A percentile compares a stretch with the other conserved stretches of the same genome.
These are phyloP conservation scores for Geosmithia putterillii DNA, from an alignment of 2,329 filamentous ascomycete species.

Conservation along the genomic window DNA sequence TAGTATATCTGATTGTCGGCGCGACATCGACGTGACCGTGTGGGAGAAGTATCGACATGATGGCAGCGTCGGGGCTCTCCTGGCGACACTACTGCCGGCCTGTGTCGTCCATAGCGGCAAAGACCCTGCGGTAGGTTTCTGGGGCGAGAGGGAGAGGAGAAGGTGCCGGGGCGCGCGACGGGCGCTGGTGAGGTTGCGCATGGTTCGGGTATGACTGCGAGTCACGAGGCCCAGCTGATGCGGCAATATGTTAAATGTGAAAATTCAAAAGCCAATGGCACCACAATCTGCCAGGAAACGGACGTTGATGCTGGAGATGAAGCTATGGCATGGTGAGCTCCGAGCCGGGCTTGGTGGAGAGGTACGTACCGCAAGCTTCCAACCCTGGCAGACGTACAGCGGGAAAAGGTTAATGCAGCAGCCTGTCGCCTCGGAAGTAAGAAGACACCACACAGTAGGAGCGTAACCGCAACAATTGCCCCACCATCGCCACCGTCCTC, in stretches of 20 bases:
- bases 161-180: background rate
- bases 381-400: too few species aligned
- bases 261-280: background rate
- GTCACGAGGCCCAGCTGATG: background rate
- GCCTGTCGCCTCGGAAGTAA: too few species aligned
- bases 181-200: background rate
- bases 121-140: background rate
- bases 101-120: background rate
- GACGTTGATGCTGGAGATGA: background rate
- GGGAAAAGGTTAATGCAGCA: too few species aligned
- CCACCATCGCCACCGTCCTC: too few species aligned
- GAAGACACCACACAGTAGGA: too few species aligned
- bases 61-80: background rate
- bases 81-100: too few species aligned
- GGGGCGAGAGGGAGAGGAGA: too few species aligned
- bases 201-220: background rate
- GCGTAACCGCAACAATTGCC: too few species aligned
- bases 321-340: too few species aligned
- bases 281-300: background rate
- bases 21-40: constrained; percentile 2
- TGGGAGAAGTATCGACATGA: background rate
- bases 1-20: constrained; percentile 1
- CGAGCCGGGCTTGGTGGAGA: too few species aligned
- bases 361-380: too few species aligned
- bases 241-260: background rate